phyloP scores from a whole-genome alignment of 129 eudicot genomes.

The Flaveria trinervia region DNA sequence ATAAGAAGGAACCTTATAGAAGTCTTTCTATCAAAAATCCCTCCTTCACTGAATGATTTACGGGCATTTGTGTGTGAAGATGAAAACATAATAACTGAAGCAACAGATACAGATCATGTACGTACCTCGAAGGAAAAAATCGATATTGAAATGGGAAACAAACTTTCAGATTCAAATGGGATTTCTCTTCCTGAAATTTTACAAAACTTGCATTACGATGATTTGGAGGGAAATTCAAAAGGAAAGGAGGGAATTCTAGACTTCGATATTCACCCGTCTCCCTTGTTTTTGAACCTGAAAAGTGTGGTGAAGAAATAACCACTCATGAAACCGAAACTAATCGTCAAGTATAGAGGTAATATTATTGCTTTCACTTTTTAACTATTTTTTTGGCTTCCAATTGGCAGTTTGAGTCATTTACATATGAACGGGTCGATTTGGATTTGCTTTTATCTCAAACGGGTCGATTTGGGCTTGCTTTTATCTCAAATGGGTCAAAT shows the following conservation, averaged over 20 bases:
- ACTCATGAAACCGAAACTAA: slow-evolving; percentile 31
- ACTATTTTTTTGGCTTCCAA: slow-evolving; percentile 1
- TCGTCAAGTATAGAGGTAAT: slow-evolving; percentile 42
- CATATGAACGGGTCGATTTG: neutral
- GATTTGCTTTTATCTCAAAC: neutral
- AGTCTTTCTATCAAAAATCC: slow-evolving; percentile 66
- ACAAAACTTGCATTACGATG: slow-evolving; percentile 67
- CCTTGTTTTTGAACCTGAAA: slow-evolving; percentile 48
- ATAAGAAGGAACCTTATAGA: slow-evolving; percentile 60
- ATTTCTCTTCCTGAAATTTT: slow-evolving; percentile 76
- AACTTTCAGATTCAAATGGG: slow-evolving; percentile 46
- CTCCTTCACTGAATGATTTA: slow-evolving; percentile 65
- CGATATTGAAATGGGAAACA: slow-evolving; percentile 75
- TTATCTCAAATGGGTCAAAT: neutral
- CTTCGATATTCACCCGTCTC: slow-evolving; percentile 32
- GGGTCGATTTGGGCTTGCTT: neutral
- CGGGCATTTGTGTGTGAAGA: slow-evolving; percentile 57
- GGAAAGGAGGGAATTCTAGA: slow-evolving; percentile 44
- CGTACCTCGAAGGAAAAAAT: slow-evolving; percentile 66
- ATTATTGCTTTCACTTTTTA: neutral
- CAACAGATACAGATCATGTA: slow-evolving; percentile 30
- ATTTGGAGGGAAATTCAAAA: slow-evolving; percentile 54
- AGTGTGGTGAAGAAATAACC: slow-evolving; percentile 31
- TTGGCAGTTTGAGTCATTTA: neutral
- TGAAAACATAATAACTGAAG: slow-evolving; percentile 39